Conservation (phyloP, 2,329 filamentous ascomycete species). For the Ophiocordyceps unilateralis region DNA sequence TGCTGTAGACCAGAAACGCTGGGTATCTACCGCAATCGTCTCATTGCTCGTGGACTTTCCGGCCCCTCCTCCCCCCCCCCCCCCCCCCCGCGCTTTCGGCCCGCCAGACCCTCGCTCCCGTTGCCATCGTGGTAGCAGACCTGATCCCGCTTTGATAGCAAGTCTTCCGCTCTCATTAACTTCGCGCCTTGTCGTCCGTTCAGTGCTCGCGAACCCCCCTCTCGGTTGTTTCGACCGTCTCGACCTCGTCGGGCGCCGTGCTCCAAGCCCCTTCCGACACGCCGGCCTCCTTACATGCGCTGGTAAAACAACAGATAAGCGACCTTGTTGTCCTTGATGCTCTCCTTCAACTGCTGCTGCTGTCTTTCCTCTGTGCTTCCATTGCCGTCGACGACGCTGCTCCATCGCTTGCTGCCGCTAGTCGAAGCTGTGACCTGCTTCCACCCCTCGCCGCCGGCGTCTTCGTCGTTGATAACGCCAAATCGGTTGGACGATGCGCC, state of each 20-base stretch:
- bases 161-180: not conserved
- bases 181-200: too few species aligned
- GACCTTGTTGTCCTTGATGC: conserved; percentile 82
- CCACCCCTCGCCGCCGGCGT: conserved; percentile 51
- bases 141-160: not conserved
- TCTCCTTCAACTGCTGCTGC: conserved; percentile 38
- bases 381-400: conserved; percentile 51
- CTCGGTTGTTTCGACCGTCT: not conserved
- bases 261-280: not conserved
- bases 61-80: not conserved
- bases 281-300: conserved; percentile 31
- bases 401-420: conserved; percentile 56
- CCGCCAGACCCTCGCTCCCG: not conserved
- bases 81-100: too few species aligned
- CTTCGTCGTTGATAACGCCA: conserved; percentile 49
- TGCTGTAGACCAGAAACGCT: conserved; percentile 6
- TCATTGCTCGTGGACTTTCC: conserved; percentile 5
- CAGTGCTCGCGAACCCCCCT: not conserved
- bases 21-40: conserved; percentile 6
- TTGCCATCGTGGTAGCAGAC: not conserved
- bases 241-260: too few species aligned
- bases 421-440: conserved; percentile 51
- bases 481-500: conserved; percentile 52
- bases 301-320: conserved; percentile 96
- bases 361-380: conserved; percentile 36